Base-by-base conservation (phyloP, 306 rosid species). In the Trifolium repens region DNA sequence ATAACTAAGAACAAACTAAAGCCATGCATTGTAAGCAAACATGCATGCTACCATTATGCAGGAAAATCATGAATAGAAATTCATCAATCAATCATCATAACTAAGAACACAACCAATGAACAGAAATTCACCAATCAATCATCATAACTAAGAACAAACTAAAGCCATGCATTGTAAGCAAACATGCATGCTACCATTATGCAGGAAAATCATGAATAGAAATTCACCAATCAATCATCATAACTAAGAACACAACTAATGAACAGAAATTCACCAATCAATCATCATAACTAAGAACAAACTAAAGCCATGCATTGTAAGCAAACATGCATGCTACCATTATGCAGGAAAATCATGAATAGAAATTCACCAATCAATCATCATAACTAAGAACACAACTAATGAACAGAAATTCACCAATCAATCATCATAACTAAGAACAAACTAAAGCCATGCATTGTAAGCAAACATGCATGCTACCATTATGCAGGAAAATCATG, bases 391-490 rank as follows among this genome's bases (percentile, higher is more conserved):
- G 19, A 17, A 17, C 19, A 17, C 19, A 17, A 17, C 19, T 0
- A 17, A 17, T 17, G 19, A 17, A 17, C 19, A 17, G 19, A 64
- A 75, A 19, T 39, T 22, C 43, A 69, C 19, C 67, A 39, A 17
- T 19, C 72, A 71, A 52, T 52, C 11, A 16, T n/a, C 11, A 37
- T 17, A 46, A 59, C 24, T 8, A 50, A 19, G 40, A 34, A 16
- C 43, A 74, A 59, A 26, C 47, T 16, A 75, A 9, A 60, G 57
- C 39, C 47, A 54, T 4, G 50, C 78, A 70, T 22, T 10, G 30
- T 26, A 32, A 7, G 40, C 16, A 15, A 11, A 8, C 40, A 39
- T 19, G 17, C 42, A 3, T 2, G 43, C 67, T 34, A 63, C 8
- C n/a, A 68, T 43, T 13, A 50, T 26, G 17, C 43, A 34, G 1